Conservation (phyloP, 495 filamentous ascomycete species). For the Cercophora samala region DNA sequence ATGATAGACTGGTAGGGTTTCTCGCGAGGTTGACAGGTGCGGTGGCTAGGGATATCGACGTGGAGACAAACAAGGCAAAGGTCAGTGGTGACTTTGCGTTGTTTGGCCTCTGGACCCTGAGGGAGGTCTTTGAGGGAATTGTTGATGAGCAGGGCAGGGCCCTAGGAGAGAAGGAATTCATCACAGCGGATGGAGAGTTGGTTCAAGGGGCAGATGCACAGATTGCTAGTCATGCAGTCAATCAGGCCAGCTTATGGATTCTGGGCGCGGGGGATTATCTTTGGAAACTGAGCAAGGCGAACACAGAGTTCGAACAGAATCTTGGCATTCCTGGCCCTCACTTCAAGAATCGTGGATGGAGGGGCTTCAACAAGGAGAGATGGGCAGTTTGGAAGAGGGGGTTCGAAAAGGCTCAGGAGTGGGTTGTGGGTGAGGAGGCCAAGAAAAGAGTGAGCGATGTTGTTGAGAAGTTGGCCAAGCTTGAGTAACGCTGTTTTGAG, state of each 20-base stretch:
- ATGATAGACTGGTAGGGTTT: background rate
- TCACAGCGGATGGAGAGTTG: background rate
- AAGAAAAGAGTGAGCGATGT: slow-evolving; percentile 4
- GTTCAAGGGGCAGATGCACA: background rate
- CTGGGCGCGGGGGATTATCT: background rate
- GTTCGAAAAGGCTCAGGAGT: slow-evolving; percentile 12
- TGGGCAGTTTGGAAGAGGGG: slow-evolving; percentile 34
- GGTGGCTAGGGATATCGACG: background rate
- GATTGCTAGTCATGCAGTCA: background rate
- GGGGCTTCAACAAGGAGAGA: slow-evolving; percentile 23
- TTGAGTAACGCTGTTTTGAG: background rate
- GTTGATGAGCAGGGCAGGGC: no score
- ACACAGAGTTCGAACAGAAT: background rate
- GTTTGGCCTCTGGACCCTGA: background rate
- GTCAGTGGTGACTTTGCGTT: background rate
- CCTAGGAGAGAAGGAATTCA: background rate
- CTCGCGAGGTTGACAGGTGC: background rate
- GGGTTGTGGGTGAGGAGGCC: background rate
- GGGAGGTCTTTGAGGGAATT: background rate
- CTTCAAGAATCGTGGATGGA: slow-evolving; percentile 12
- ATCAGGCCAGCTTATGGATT: background rate
- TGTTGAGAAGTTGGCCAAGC: background rate
- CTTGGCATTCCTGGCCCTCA: background rate
- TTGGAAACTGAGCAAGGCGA: background rate
- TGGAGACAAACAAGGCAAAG: background rate